Evolutionary conservation across 2,329 filamentous ascomycete genomes (phyloP).

Genomic region (Claviceps maximensis): DNA sequence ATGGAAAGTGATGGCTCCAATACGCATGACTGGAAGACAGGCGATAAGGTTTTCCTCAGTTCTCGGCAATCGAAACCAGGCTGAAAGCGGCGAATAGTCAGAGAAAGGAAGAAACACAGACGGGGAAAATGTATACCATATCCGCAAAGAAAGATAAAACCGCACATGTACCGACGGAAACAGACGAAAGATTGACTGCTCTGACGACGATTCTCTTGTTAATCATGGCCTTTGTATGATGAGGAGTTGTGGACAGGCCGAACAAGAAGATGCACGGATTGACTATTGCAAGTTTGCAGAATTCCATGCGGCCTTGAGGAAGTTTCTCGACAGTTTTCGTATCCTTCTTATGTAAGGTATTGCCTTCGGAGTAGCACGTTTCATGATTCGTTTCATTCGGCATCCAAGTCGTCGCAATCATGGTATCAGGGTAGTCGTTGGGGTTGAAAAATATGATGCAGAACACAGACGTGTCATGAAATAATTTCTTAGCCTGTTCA

Average conservation of each 20-base stretch:
- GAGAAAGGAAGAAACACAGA: background rate
- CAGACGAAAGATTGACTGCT: background rate
- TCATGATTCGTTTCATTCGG: background rate
- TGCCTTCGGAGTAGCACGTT: background rate
- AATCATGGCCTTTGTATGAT: background rate
- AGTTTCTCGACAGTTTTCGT: background rate
- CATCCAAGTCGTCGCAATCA: background rate
- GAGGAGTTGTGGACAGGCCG: background rate
- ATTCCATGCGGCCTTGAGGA: background rate
- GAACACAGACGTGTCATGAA: background rate
- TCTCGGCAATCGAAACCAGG: background rate
- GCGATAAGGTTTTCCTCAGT: background rate
- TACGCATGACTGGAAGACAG: slow-evolving; percentile 1
- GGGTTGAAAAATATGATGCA: background rate
- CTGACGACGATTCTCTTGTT: background rate
- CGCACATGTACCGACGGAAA: background rate
- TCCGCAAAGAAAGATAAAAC: background rate
- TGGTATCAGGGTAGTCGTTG: background rate
- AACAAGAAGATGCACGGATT: background rate
- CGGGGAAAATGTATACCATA: background rate
- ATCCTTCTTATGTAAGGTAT: background rate
- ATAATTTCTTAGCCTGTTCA: background rate
- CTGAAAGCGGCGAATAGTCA: background rate
- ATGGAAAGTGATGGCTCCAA: background rate
- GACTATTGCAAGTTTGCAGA: background rate